Evolutionary conservation across 202 grass and related monocot species (phyloP).

Genomic region (Carex arenaria): DNA sequence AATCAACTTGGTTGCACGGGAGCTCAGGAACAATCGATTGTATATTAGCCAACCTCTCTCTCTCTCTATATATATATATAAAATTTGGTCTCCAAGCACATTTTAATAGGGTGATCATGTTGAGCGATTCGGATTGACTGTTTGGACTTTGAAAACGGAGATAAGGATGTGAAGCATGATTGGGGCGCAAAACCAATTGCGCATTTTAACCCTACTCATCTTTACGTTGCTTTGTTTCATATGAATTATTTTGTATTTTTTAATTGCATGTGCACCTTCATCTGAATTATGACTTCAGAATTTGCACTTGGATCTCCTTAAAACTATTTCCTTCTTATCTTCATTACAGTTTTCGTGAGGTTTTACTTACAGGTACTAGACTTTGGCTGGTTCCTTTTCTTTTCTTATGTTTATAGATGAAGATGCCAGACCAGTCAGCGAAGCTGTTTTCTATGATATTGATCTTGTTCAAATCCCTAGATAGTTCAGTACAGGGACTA

Average conservation of each 20-base stretch:
- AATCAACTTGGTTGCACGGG: no score
- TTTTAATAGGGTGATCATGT: no score
- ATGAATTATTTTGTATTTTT: conserved; percentile 17
- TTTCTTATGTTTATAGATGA: conserved; percentile 46
- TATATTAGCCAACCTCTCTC: no score
- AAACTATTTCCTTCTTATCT: background rate
- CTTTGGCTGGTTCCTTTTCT: background rate
- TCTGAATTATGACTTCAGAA: background rate
- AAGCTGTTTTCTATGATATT: conserved; percentile 86
- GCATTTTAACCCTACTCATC: background rate
- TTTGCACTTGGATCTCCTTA: background rate
- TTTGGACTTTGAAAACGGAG: no score
- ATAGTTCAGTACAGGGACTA: conserved; percentile 50
- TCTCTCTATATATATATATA: no score
- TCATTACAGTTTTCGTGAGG: background rate
- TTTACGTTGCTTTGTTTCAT: background rate
- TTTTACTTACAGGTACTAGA: background rate
- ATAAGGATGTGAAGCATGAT: no score
- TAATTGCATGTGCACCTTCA: conserved; percentile 4
- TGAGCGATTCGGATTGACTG: no score
- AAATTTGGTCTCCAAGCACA: no score
- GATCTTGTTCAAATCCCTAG: conserved; percentile 69
- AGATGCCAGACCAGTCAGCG: conserved; percentile 87
- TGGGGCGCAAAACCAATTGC: no score
- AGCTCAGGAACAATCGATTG: no score